phyloP scores from a whole-genome alignment of 306 rosid genomes.

The Echinosophora koreensis region DNA sequence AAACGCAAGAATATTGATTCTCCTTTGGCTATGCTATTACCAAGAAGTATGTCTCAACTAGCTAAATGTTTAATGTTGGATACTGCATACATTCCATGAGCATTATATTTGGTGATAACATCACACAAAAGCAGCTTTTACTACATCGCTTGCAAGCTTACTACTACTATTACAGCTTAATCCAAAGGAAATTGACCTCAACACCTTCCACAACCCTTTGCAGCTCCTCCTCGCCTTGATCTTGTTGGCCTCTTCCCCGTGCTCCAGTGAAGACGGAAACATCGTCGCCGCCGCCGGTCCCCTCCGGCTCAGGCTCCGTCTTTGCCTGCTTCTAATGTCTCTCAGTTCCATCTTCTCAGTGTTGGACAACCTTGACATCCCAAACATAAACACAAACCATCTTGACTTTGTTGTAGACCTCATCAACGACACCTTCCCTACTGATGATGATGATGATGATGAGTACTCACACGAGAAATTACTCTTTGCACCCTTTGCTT shows the following conservation, averaged over 20 bases:
- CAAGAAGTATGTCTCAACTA: no score
- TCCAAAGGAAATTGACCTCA: slow-evolving; percentile 50
- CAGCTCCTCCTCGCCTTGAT: slow-evolving; percentile 3
- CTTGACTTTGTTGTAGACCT: slow-evolving; percentile 58
- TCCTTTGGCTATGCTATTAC: no score
- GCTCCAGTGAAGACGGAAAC: slow-evolving; percentile 49
- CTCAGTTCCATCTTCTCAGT: slow-evolving; percentile 71
- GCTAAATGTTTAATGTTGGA: no score
- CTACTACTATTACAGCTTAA: slow-evolving; percentile 50
- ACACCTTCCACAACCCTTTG: slow-evolving; percentile 58
- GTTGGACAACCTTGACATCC: slow-evolving; percentile 56
- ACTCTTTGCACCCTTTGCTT: slow-evolving; percentile 33
- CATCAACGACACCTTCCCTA: slow-evolving; percentile 55
- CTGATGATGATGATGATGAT: slow-evolving; percentile 6
- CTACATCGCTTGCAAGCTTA: slow-evolving; percentile 51
- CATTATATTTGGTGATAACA: no score
- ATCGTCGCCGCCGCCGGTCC: slow-evolving; percentile 34
- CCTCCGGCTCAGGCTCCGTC: slow-evolving; percentile 46
- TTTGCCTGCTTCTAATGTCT: slow-evolving; percentile 71
- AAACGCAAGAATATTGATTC: no score
- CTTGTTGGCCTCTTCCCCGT: slow-evolving; percentile 15
- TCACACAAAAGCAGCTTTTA: slow-evolving; percentile 50
- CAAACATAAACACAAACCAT: slow-evolving; percentile 76
- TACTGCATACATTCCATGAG: no score
- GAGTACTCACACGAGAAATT: slow-evolving; percentile 21